Conservation (phyloP, 2,329 filamentous ascomycete genomes). For the Colletotrichum sp. region DNA sequence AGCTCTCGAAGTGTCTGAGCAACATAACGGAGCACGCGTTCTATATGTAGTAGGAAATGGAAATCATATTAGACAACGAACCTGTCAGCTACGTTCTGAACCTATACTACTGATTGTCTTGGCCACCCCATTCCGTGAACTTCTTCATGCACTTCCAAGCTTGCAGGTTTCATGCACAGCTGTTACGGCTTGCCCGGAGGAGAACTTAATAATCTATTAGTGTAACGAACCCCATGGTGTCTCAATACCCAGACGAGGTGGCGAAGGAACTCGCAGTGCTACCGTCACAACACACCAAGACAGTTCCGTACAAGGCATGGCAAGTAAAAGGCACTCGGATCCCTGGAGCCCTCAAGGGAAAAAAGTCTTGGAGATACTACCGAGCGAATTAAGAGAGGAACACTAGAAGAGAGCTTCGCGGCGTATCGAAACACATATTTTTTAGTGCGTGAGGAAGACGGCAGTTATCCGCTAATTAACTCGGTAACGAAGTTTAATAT, state of each 20-base stretch:
- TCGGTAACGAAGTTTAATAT: too few species aligned
- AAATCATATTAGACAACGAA: background rate
- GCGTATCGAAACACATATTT: too few species aligned
- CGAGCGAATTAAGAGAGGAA: too few species aligned
- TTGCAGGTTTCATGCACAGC: background rate
- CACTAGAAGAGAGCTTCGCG: too few species aligned
- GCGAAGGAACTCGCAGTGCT: too few species aligned
- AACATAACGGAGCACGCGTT: background rate
- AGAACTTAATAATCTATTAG: background rate
- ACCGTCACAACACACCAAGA: too few species aligned
- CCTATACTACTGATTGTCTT: background rate
- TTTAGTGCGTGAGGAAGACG: too few species aligned
- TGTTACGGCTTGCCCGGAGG: rapidly evolving
- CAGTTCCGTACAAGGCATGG: too few species aligned
- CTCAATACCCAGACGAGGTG: background rate
- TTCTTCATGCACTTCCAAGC: background rate
- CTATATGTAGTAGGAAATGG: background rate
- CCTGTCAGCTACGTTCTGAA: background rate
- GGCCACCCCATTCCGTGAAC: background rate
- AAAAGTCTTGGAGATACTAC: too few species aligned
- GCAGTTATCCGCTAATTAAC: too few species aligned
- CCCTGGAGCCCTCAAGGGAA: too few species aligned
- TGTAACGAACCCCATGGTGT: background rate
- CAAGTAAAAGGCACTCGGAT: too few species aligned
- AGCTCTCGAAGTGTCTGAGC: background rate